Evolutionary conservation across 129 eudicot species (phyloP).

Genomic region (Arctium lappa): DNA sequence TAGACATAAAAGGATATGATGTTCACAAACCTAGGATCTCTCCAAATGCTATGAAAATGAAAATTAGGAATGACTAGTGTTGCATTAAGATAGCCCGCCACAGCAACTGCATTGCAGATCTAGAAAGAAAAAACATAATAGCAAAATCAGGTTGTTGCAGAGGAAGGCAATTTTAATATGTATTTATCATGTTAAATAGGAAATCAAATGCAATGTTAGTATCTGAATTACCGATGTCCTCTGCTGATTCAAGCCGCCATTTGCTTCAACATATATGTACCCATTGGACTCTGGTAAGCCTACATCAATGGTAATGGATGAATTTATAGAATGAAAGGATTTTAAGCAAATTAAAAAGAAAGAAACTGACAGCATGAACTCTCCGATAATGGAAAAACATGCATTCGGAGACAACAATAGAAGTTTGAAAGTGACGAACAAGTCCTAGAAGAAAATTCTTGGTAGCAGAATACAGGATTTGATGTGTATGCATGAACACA

Average conservation of each 20-base stretch:
- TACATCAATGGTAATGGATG: conserved; percentile 18
- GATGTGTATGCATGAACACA: too few species aligned
- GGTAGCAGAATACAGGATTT: too few species aligned
- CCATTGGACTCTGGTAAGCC: conserved; percentile 93
- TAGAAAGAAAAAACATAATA: conserved; percentile 24
- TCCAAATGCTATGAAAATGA: conserved; percentile 97
- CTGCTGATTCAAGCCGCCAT: conserved; percentile 98
- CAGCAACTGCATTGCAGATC: conserved; percentile 99
- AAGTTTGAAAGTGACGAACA: not conserved
- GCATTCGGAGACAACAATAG: not conserved
- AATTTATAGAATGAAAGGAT: not conserved
- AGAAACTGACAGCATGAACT: not conserved
- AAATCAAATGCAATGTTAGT: not conserved
- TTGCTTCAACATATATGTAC: conserved; percentile 85
- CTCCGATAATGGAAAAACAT: not conserved
- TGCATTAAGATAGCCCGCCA: conserved; percentile 99
- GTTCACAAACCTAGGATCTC: conserved; percentile 84
- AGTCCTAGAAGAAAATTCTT: too few species aligned
- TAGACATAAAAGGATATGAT: not conserved
- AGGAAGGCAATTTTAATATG: not conserved
- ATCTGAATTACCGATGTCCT: conserved; percentile 63
- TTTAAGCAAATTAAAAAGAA: not conserved
- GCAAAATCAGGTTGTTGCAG: conserved; percentile 5
- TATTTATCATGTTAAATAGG: not conserved
- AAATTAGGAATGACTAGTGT: conserved; percentile 92